Base-by-base conservation (phyloP, 225 moss, liverwort and hornwort genomes). In the Anthoceros angustus region DNA sequence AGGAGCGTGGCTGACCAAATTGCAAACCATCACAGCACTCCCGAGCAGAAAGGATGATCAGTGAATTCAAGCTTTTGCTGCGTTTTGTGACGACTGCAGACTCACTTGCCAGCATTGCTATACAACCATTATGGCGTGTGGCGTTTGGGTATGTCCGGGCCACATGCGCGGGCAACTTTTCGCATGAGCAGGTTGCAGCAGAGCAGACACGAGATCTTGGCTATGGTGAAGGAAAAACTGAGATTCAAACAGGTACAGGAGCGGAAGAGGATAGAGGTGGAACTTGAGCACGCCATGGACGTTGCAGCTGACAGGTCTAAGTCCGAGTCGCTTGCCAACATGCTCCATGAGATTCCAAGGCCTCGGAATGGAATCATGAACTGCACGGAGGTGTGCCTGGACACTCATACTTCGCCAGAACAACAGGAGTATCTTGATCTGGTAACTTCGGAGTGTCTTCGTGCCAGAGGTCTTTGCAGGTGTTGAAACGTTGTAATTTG, bases 351-450 rank as follows among this genome's bases (percentile, higher is more conserved):
- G 72, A 83, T 83, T 70, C 75, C 80, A 63, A 83, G 80, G 61
- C 83, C 83, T 9, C 66, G 80, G 71, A 83, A 83, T 74, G 83
- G 83, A 72, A 83, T 83, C 64, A 83, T 83, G 50, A 83, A 83
- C 63, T 83, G 83, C 74, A 83, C 83, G 10, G 83, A 83, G 72
- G 48, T 83, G 42, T 83, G 83, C 76, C 69, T 83, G 8, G 83
- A 83, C 48, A 83, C 83, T 63, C 74, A 78, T 68, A 83, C 83
- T 43, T 80, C 83, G 67, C 80, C 83, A 25, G 83, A 83, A 72
- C 83, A 83, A 74, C 80, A 83, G 74, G 83, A 83, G 72, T 83
- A 83, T 70, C 83, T 83, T 50, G 83, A 83, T 72, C 76, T 83
- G 80, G 83, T 83, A 78, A 24, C 63, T 42, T 6, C 7, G 18